A percentile compares a stretch with the other conserved stretches of the same genome.
phyloP scores from a whole-genome alignment of 371 early-diverging fungal species.

The Syncephalastrum contaminatum region DNA sequence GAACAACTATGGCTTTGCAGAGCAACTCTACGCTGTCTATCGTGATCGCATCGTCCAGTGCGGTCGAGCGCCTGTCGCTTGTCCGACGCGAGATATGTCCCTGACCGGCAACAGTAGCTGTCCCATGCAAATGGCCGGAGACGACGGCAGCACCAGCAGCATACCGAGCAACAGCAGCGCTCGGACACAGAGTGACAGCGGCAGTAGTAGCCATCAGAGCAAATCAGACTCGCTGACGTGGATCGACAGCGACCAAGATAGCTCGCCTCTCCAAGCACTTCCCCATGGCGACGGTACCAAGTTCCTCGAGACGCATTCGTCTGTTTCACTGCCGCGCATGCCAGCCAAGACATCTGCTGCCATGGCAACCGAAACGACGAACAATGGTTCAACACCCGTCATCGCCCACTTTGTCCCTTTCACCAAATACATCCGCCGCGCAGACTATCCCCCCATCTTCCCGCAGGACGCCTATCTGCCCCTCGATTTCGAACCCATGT shows the following conservation, averaged over 20 bases:
- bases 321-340: slow-evolving; percentile 10
- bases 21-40: slow-evolving; percentile 49
- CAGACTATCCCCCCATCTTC: slow-evolving; percentile 30
- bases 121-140: not conserved
- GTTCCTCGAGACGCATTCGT: slow-evolving; percentile 17
- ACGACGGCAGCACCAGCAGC: not conserved
- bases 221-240: slow-evolving; percentile 15
- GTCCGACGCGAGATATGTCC: slow-evolving; percentile 1
- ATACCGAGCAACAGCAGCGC: slow-evolving; percentile 5
- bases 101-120: not conserved
- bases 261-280: not conserved
- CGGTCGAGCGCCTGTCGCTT: slow-evolving; percentile 27
- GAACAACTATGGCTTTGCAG: slow-evolving; percentile 43
- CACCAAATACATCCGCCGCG: slow-evolving; percentile 47
- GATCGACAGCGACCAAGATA: slow-evolving; percentile 20
- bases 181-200: not conserved
- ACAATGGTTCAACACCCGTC: slow-evolving; percentile 4
- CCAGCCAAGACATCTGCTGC: not conserved
- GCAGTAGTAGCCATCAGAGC: too few relatives aligned
- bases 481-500: slow-evolving; percentile 42
- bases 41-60: slow-evolving; percentile 50
- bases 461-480: slow-evolving; percentile 29
- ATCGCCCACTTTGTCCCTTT: slow-evolving; percentile 30
- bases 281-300: slow-evolving; percentile 7
- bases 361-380: slow-evolving; percentile 1